Evolutionary conservation across 257 asterid species (phyloP), one percentile per base, ranked within the genome.

Genomic region (Solanum virginianum): DNA sequence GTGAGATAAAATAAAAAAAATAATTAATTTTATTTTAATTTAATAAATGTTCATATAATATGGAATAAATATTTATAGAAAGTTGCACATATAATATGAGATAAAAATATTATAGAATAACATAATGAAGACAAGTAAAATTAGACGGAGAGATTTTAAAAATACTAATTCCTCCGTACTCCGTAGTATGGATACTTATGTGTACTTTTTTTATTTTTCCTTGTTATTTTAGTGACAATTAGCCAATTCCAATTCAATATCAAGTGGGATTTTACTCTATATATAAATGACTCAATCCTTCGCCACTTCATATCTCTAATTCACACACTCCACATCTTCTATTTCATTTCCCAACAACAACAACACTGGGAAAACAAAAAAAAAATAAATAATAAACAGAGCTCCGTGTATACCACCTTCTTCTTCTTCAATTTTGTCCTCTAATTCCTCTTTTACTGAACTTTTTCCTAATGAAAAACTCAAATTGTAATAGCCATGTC

Each of bases 401-500:
- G 24, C 0, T 39, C 10, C 7, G 5, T 9, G 41, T 41, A 18
- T 41, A 4, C 29, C 10, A 16, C 0, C 80, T 43, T 71, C 56
- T 72, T 72, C 14, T 43, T 71, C 56, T 72, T 72, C 14, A 22
- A 14, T 26, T 32, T 26, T 16, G 6, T 15, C 74, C 47, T 7
- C 4, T 41, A 7, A 8, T 15, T 7, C 32, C 2, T 29, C 7
- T 10, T 65, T 8, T 2, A 26, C 20, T 56, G 26, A 22, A 18
- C 7, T 15, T 1, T 20, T 85, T 57, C 60, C 88, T 84, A 56
- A 91, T 89, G 93, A 92, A 85, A 86, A 5, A 12, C 84, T 69
- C 83, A 24, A 29, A 5, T 53, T 45, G 24, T 29, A 13, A n/a
- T 22, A 57, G 9, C 16, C 90, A 92, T 93, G 97, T 82, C 95